Conservation (phyloP, 805 yeast species). For the Kodamaea neixiangensis region DNA sequence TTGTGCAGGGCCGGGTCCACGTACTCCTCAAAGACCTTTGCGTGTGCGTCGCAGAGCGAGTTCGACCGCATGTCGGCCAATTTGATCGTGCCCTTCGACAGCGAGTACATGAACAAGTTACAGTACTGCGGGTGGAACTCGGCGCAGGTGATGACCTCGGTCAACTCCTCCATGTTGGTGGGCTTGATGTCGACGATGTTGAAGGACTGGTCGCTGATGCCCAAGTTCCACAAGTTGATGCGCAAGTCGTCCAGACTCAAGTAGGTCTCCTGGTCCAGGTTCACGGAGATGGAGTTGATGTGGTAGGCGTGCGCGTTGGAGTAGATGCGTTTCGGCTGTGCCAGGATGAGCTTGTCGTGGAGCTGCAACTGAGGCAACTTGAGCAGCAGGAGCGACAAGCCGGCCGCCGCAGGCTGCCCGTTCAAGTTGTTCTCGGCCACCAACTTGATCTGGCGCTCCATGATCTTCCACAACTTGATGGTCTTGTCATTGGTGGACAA, state of each 20-base stretch:
- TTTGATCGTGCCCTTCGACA: constrained; percentile 93
- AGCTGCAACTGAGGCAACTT: constrained; percentile 86
- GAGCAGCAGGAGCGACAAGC: constrained; percentile 44
- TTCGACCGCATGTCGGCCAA: constrained; percentile 95
- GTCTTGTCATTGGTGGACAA: constrained; percentile 96
- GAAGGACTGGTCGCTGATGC: constrained; percentile 91
- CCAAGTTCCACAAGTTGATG: constrained; percentile 92
- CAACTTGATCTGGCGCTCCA: constrained; percentile 86
- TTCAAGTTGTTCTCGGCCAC: constrained; percentile 85
- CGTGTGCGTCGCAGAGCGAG: constrained; percentile 89
- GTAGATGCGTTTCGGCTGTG: constrained; percentile 88
- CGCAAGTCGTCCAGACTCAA: constrained; percentile 92
- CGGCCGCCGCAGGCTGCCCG: constrained; percentile 26
- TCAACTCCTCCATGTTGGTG: constrained; percentile 96
- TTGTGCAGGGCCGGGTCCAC: constrained; percentile 91
- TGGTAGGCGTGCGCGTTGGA: constrained; percentile 98
- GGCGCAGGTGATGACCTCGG: constrained; percentile 95
- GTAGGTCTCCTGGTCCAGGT: constrained; percentile 95
- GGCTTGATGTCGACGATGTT: constrained; percentile 98
- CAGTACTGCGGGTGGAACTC: constrained; percentile 94
- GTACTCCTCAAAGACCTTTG: constrained; percentile 87
- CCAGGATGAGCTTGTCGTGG: constrained; percentile 94
- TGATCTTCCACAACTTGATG: constrained; percentile 96
- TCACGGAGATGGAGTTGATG: constrained; percentile 91
- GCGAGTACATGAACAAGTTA: constrained; percentile 91